Evolutionary conservation across 169 alveolate species (phyloP), one percentile per base, ranked within the genome.

Genomic region (Neospora caninum): DNA sequence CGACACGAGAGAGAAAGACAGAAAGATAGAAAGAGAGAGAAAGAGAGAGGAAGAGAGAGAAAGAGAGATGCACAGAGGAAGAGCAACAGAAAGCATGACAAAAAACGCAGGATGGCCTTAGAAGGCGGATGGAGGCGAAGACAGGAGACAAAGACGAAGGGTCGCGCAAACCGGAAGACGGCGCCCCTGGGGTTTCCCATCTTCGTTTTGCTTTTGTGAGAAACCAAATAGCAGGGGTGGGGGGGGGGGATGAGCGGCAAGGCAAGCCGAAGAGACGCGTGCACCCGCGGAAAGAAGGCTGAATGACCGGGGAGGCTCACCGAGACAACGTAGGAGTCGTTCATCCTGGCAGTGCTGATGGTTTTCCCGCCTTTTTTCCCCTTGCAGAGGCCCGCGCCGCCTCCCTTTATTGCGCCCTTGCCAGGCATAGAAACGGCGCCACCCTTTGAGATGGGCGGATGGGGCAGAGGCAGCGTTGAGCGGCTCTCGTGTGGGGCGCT

Each of bases 271-370:
- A 49, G 58, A 13, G 13, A 49, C 58, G 13, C 13, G 58, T 7
- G 4, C 22, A 49, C 58, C 58, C 58, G 58, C 58, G 18, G 58
- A 49, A 13, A 4, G 58, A 4, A 49, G 58, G 31, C 16, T 58
- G 25, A 18, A 69, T 6, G 13, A 29, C 10, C 36, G 18, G 10
- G 18, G 31, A 6, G 2, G 27, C 84, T 73, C n/a, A 73, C 84
- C 25, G 84, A 73, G 84, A 73, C 84, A 10, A 36, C 84, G 84
- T 73, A 73, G 84, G 84, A 73, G 43, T 73, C 84, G 42, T 22
- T 73, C 39, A 73, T 73, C 39, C 43, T 18, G 45, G 84, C 84
- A n/a, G 39, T 73, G 84, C 84, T 73, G 84, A 73, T 73, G 25
- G 22, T 18, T 22, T 73, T 73, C 4, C 84, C 84, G 13, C 84